These are phyloP conservation scores for Brassica incana DNA, from an alignment of 345 rosid species.

Conservation along the genomic window DNA sequence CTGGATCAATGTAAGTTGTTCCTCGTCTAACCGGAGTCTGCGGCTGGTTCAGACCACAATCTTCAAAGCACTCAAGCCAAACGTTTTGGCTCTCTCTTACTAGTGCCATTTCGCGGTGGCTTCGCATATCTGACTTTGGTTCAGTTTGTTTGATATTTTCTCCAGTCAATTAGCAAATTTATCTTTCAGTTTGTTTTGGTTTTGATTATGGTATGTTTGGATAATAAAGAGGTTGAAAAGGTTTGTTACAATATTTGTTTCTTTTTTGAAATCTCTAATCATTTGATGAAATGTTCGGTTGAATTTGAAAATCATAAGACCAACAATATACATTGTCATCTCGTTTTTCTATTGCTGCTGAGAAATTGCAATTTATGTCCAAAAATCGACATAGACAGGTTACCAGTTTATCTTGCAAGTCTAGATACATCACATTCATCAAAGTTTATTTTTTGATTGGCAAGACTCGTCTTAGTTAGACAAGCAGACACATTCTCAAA, in stretches of 20 bases:
- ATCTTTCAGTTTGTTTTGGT: background rate
- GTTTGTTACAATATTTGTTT: background rate
- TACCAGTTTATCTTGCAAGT: background rate
- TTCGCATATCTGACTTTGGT: conserved; percentile 30
- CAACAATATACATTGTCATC: background rate
- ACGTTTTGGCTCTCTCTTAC: conserved; percentile 23
- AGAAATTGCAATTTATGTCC: background rate
- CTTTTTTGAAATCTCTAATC: background rate
- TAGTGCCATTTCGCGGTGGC: conserved; percentile 30
- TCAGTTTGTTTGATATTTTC: background rate
- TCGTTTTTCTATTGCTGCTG: background rate
- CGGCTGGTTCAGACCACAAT: conserved; percentile 7
- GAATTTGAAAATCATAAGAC: background rate
- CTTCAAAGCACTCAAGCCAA: background rate
- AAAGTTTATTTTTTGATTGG: no score
- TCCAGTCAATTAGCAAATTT: background rate
- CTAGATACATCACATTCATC: no score
- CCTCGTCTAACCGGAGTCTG: background rate
- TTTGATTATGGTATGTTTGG: background rate
- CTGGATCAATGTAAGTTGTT: background rate
- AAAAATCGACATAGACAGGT: background rate
- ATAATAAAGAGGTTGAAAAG: background rate
- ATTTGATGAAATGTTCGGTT: background rate
- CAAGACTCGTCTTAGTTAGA: no score
- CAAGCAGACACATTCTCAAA: no score